phyloP scores from a whole-genome alignment of 805 yeast genomes.

The Candida palmyrensis region DNA sequence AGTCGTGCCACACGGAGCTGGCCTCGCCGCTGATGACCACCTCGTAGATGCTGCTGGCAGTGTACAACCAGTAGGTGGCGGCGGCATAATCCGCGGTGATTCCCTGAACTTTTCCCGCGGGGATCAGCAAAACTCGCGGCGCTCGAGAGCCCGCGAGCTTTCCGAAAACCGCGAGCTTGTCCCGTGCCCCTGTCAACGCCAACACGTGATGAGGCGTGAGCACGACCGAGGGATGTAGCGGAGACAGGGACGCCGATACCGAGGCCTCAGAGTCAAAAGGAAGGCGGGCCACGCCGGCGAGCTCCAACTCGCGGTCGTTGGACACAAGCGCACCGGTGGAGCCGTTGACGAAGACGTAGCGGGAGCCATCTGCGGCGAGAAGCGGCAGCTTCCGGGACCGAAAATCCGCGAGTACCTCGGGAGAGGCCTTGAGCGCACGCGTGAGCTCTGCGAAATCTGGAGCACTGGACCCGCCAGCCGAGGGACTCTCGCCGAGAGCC shows the following conservation, averaged over 20 bases:
- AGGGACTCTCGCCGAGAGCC: no score
- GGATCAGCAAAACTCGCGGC: constrained; percentile 3
- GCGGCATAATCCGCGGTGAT: constrained; percentile 23
- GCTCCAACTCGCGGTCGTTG: constrained; percentile 25
- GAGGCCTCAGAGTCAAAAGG: constrained; percentile 3
- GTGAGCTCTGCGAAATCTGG: constrained; percentile 1
- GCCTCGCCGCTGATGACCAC: constrained; percentile 65
- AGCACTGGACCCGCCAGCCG: not conserved
- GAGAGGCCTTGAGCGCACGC: not conserved
- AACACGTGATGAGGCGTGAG: constrained; percentile 29
- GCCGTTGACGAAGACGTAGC: constrained; percentile 11
- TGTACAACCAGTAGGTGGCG: constrained; percentile 73
- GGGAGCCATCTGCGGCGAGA: no score
- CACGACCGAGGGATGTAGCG: constrained; percentile 11
- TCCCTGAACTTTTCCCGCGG: constrained; percentile 16
- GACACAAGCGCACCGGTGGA: constrained; percentile 15
- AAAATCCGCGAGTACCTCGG: constrained; percentile 6
- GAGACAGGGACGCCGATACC: not conserved
- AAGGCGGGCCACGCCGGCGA: constrained; percentile 13
- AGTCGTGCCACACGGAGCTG: constrained; percentile 64
- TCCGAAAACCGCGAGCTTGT: constrained; percentile 19
- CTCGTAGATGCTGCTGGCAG: constrained; percentile 61
- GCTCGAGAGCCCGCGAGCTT: constrained; percentile 18
- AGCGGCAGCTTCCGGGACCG: no score
- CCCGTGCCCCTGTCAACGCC: constrained; percentile 11